Evolutionary conservation across 345 rosid species (phyloP).

Genomic region (Excoecaria cochinchinensis): DNA sequence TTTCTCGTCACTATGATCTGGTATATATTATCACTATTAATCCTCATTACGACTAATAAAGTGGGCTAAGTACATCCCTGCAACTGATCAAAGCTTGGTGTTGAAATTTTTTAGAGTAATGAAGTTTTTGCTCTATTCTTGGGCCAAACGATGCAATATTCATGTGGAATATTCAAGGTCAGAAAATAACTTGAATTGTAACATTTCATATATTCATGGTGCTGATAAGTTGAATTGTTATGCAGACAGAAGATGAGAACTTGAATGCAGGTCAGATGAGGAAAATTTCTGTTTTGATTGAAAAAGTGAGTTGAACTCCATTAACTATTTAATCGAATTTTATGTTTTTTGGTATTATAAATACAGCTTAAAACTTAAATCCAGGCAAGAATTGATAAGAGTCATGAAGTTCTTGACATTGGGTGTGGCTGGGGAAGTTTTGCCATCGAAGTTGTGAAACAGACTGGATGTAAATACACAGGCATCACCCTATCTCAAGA

Average conservation of each 20-base stretch:
- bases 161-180: conserved; percentile 80
- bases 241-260: conserved; percentile 58
- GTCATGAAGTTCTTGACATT: conserved; percentile 71
- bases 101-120: conserved; percentile 50
- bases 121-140: conserved; percentile 70
- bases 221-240: background rate
- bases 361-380: background rate
- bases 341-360: background rate
- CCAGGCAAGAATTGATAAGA: conserved; percentile 55
- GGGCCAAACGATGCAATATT: conserved; percentile 86
- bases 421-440: conserved; percentile 94
- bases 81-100: conserved; percentile 6
- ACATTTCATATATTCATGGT: background rate
- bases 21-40: conserved; percentile 25
- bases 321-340: background rate
- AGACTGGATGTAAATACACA: conserved; percentile 78
- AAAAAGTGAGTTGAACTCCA: conserved; percentile 42
- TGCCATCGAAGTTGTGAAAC: conserved; percentile 76
- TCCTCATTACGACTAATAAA: background rate
- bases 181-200: background rate
- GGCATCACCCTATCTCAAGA: conserved; percentile 77
- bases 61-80: background rate
- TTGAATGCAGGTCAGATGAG: conserved; percentile 66
- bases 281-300: conserved; percentile 61
- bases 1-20: conserved; percentile 84